phyloP scores from a whole-genome alignment of 495 filamentous ascomycete species.

The Pseudomonodictys pantanalensis region DNA sequence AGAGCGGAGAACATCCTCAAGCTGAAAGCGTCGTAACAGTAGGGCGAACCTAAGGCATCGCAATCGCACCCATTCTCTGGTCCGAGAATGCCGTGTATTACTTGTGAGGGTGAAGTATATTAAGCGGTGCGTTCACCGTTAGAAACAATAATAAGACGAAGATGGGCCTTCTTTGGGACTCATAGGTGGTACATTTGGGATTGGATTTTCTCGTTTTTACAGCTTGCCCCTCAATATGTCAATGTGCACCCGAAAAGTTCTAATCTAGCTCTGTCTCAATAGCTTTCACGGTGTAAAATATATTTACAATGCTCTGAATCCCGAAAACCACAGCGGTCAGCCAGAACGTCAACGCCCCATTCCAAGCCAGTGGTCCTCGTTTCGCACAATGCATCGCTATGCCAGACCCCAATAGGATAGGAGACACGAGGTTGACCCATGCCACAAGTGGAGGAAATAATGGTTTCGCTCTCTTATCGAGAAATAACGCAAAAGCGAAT shows the following conservation, averaged over 20 bases:
- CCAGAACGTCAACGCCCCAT: constrained; percentile 1
- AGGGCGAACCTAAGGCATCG: neutral
- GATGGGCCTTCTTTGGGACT: neutral
- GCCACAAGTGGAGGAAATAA: neutral
- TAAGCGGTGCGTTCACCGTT: neutral
- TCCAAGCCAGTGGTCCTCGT: constrained; percentile 1
- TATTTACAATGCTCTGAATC: neutral
- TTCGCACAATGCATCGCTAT: neutral
- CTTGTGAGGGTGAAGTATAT: neutral
- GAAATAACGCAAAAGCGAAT: neutral
- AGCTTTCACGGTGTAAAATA: neutral
- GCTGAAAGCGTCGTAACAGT: neutral
- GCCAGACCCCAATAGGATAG: neutral
- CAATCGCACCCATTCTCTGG: neutral
- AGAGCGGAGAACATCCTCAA: neutral
- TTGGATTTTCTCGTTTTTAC: neutral
- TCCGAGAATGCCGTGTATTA: neutral
- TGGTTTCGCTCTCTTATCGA: neutral
- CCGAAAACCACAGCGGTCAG: neutral
- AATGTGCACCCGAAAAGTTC: neutral
- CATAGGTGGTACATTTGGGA: neutral
- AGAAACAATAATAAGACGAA: neutral
- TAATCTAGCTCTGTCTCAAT: neutral
- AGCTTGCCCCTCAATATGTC: neutral
- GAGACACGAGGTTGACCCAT: neutral